These are phyloP conservation scores for Stropharia rugosoannulata DNA, from an alignment of 768 basidiomycete genomes.

Conservation along the genomic window DNA sequence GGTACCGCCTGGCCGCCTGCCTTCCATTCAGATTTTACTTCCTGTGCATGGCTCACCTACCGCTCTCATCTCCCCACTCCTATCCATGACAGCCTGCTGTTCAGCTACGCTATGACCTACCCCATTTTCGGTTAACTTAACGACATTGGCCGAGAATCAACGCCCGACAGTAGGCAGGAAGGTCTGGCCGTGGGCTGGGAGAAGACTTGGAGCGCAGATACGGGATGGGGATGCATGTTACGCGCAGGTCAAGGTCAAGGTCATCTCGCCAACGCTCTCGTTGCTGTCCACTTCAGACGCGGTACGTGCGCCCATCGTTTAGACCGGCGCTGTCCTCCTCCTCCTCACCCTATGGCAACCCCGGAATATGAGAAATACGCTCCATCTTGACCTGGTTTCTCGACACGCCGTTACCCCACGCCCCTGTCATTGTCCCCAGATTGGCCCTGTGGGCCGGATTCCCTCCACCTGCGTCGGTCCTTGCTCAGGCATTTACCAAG, in stretches of 20 bases:
- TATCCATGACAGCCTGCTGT: conserved; percentile 61
- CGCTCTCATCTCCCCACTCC: conserved; percentile 77
- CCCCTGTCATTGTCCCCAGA: too few relatives aligned
- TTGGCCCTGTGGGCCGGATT: too few relatives aligned
- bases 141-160: too few relatives aligned
- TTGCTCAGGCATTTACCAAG: too few relatives aligned
- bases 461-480: too few relatives aligned
- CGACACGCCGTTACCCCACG: conserved; percentile 75
- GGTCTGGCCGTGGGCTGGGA: conserved; percentile 76
- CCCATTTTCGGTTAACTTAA: background rate
- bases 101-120: conserved; percentile 24
- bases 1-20: conserved; percentile 69
- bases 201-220: conserved; percentile 58
- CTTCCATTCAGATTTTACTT: conserved; percentile 89
- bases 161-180: too few relatives aligned
- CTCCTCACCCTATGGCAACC: conserved; percentile 56
- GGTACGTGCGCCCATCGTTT: conserved; percentile 34
- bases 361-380: conserved; percentile 84
- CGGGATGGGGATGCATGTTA: conserved; percentile 39
- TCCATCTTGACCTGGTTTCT: conserved; percentile 92
- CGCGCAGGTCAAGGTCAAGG: conserved; percentile 36
- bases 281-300: conserved; percentile 66
- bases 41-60: conserved; percentile 90
- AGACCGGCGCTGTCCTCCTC: conserved; percentile 93
- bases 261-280: conserved; percentile 31